phyloP scores from a whole-genome alignment of 805 yeast species.

The Zygoascus bituminiphila region DNA sequence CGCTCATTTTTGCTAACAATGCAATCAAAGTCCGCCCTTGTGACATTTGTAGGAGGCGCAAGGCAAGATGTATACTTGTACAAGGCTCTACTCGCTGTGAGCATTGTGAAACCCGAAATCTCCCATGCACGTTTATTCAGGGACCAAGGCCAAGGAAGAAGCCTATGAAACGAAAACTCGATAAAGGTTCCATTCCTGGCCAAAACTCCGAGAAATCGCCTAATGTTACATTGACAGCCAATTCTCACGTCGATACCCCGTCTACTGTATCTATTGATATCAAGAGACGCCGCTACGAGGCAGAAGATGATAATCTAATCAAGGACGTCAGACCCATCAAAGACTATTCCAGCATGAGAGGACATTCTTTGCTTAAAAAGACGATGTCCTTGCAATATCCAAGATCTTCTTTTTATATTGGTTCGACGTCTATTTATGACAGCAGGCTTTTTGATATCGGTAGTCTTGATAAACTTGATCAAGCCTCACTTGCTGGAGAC shows the following conservation, averaged over 20 bases:
- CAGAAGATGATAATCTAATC: not conserved
- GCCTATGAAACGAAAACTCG: not conserved
- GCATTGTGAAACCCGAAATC: slow-evolving; percentile 65
- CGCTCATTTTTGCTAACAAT: not conserved
- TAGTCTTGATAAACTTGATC: slow-evolving; percentile 64
- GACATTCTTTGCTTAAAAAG: slow-evolving; percentile 55
- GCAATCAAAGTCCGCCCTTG: slow-evolving; percentile 45
- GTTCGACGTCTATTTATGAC: slow-evolving; percentile 83
- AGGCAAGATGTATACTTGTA: slow-evolving; percentile 68
- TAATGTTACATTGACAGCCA: not conserved
- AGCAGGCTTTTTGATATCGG: slow-evolving; percentile 56
- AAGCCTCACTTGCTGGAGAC: slow-evolving; percentile 60
- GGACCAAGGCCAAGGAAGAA: slow-evolving; percentile 35
- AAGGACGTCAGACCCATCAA: slow-evolving; percentile 44
- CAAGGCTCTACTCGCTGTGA: slow-evolving; percentile 48
- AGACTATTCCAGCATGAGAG: slow-evolving; percentile 57
- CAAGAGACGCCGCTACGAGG: slow-evolving; percentile 21
- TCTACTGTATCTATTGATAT: slow-evolving; percentile 12
- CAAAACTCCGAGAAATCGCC: not conserved
- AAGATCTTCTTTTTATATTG: slow-evolving; percentile 79
- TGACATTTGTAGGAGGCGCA: slow-evolving; percentile 75
- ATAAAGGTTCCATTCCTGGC: not conserved
- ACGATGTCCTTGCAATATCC: slow-evolving; percentile 79
- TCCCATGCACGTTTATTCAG: slow-evolving; percentile 69
- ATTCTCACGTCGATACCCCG: slow-evolving; percentile 21